phyloP scores from a whole-genome alignment of 1,139 yeast species.

The Meyerozyma carpophila region DNA sequence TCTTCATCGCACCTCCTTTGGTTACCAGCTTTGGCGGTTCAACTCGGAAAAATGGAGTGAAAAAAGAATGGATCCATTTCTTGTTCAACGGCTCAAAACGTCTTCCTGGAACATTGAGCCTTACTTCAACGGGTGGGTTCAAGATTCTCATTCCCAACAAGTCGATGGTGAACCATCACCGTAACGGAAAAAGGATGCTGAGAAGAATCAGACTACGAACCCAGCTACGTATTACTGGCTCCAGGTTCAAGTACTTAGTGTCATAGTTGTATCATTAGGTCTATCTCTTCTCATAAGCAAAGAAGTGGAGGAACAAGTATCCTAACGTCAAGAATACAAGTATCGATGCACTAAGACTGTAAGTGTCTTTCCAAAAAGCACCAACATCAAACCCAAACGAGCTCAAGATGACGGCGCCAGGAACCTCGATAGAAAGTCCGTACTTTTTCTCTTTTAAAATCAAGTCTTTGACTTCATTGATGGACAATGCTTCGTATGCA shows the following conservation, averaged over 20 bases:
- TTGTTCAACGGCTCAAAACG: background rate
- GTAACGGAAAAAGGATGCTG: background rate
- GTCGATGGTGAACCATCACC: background rate
- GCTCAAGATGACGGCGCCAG: constrained; percentile 93
- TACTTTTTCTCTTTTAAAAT: constrained; percentile 82
- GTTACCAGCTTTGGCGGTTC: background rate
- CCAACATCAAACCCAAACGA: constrained; percentile 90
- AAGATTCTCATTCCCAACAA: background rate
- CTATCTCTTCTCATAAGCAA: constrained; percentile 71
- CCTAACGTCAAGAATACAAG: constrained; percentile 58
- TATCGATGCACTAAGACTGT: constrained; percentile 45
- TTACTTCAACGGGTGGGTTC: background rate
- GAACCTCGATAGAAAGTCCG: constrained; percentile 93
- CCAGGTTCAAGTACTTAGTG: background rate
- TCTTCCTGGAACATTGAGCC: background rate
- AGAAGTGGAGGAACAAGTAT: constrained; percentile 64
- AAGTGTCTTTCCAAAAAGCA: constrained; percentile 64
- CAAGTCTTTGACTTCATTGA: constrained; percentile 89
- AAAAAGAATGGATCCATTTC: background rate
- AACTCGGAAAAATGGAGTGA: background rate
- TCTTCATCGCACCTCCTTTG: background rate
- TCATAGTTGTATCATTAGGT: background rate
- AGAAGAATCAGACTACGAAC: background rate
- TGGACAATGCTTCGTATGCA: constrained; percentile 87
- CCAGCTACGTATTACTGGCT: background rate